A percentile compares a stretch with the other conserved stretches of the same genome.
Evolutionary conservation across 345 rosid genomes (phyloP).

Genomic region (Salix dunnii): DNA sequence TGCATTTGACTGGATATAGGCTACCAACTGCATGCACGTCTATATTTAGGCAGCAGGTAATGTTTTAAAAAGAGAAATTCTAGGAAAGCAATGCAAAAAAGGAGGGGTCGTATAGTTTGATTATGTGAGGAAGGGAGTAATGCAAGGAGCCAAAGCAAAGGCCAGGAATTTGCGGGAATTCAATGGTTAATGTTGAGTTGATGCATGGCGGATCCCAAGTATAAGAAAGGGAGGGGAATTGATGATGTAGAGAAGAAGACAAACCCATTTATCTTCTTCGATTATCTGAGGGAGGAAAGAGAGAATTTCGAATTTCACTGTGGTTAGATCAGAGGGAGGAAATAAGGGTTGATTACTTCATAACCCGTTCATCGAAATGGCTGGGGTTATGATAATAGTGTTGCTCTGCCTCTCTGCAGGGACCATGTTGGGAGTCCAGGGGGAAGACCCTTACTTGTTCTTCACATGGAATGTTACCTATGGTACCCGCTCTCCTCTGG

Average conservation of each 20-base stretch:
- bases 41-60: neutral
- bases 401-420: slow-evolving; percentile 39
- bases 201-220: neutral
- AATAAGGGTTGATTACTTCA: neutral
- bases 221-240: neutral
- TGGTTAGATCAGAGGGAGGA: slow-evolving; percentile 12
- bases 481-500: slow-evolving; percentile 54
- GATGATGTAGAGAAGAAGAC: slow-evolving; percentile 35
- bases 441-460: slow-evolving; percentile 61
- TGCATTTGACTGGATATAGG: too few species aligned
- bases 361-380: slow-evolving; percentile 21
- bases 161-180: neutral
- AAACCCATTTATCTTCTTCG: slow-evolving; percentile 24
- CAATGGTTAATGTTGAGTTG: neutral
- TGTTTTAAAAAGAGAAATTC: neutral
- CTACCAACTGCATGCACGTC: neutral
- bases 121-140: slow-evolving; percentile 8
- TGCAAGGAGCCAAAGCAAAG: neutral
- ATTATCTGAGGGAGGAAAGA: slow-evolving; percentile 18
- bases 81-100: neutral
- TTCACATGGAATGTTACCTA: slow-evolving; percentile 71
- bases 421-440: slow-evolving; percentile 30
- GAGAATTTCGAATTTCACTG: neutral
- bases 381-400: slow-evolving; percentile 29
- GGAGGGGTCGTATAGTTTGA: neutral